Percentiles rank a stretch among this genome's conserved stretches.
Conservation (phyloP, 768 basidiomycete genomes). For the Gloeostereum incarnatum region DNA sequence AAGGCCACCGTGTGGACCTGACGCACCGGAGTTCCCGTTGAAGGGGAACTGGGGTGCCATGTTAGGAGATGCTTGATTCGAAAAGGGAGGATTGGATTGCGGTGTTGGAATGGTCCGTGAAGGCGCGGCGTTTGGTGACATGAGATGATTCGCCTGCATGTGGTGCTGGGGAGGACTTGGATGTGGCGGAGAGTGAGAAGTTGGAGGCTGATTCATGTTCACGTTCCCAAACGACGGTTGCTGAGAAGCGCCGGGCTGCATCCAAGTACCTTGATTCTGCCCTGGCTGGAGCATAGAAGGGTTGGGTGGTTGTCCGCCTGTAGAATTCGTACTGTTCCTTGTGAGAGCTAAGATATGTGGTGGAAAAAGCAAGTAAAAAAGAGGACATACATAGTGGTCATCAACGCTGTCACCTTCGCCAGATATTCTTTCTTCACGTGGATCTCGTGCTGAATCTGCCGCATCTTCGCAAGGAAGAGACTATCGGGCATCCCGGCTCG, state of each 20-base stretch:
- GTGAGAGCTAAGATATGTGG: too few species aligned
- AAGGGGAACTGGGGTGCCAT: constrained; percentile 16
- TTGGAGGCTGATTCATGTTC: too few species aligned
- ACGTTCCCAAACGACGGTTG: too few species aligned
- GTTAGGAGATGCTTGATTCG: constrained; percentile 17
- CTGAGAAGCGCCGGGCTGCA: too few species aligned
- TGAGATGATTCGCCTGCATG: too few species aligned
- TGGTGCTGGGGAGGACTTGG: too few species aligned
- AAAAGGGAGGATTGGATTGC: constrained; percentile 19
- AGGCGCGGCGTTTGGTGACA: neutral
- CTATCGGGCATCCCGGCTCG: constrained; percentile 14
- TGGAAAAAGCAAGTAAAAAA: too few species aligned
- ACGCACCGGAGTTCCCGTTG: constrained; percentile 4
- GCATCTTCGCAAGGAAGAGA: constrained; percentile 13
- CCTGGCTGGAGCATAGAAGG: constrained; percentile 23
- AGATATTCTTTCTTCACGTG: constrained; percentile 28
- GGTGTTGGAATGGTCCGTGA: too few species aligned
- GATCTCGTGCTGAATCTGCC: constrained; percentile 15
- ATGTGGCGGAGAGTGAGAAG: too few species aligned
- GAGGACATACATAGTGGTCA: too few species aligned
- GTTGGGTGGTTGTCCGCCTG: constrained; percentile 10
- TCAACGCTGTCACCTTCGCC: constrained; percentile 21
- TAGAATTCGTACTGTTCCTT: too few species aligned
- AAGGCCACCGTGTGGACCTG: constrained; percentile 14
- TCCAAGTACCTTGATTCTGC: too few species aligned